Evolutionary conservation across 2,329 filamentous ascomycete species (phyloP).

Genomic region (Phialophora tarda): DNA sequence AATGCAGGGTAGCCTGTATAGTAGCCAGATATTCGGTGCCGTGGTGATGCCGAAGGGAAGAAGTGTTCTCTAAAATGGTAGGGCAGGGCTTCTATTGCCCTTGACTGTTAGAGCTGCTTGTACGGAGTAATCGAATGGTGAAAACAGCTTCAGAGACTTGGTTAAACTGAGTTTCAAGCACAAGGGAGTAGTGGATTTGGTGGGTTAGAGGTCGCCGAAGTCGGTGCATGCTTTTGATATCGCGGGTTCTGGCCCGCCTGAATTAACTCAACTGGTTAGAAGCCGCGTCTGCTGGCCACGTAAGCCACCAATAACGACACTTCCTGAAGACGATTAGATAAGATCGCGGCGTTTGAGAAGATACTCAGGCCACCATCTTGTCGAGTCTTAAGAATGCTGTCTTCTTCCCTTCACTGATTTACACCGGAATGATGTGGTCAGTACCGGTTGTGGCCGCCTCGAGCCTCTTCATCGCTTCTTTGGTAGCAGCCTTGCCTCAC

Average conservation of each 20-base stretch:
- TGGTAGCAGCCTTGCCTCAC: slow-evolving; percentile 11
- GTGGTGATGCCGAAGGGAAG: too few relatives aligned
- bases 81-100: too few relatives aligned
- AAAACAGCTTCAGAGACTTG: too few relatives aligned
- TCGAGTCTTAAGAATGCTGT: not conserved
- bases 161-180: too few relatives aligned
- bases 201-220: not conserved
- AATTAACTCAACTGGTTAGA: not conserved
- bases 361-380: too few relatives aligned
- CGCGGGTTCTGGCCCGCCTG: too few relatives aligned
- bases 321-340: not conserved
- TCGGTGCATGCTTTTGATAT: too few relatives aligned
- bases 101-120: too few relatives aligned
- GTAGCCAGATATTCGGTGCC: too few relatives aligned
- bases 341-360: not conserved
- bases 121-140: too few relatives aligned
- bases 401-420: not conserved
- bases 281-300: slow-evolving; percentile 13
- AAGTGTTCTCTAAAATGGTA: too few relatives aligned
- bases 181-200: not conserved
- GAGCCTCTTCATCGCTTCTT: not conserved
- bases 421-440: slow-evolving; percentile 8
- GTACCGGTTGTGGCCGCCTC: not conserved
- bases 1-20: too few relatives aligned
- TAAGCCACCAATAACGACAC: slow-evolving; percentile 8